A percentile compares a stretch with the other conserved stretches of the same genome.
These are phyloP conservation scores for Batrachochytrium dendrobatidis DNA, from an alignment of 371 early-diverging fungal genomes.

Conservation along the genomic window DNA sequence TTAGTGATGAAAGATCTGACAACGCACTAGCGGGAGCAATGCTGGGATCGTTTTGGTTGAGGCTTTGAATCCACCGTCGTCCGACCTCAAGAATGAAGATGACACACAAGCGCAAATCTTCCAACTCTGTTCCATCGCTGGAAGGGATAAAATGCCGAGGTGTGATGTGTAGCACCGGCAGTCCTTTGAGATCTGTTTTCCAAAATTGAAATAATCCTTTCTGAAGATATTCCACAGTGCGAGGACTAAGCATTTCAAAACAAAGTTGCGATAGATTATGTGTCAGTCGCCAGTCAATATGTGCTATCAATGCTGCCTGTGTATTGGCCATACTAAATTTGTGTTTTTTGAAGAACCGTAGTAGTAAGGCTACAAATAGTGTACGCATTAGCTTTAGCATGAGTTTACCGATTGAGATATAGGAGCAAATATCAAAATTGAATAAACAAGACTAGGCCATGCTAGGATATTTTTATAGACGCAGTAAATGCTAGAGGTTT, in stretches of 20 bases:
- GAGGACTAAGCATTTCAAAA: constrained; percentile 7
- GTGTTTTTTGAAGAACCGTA: constrained; percentile 25
- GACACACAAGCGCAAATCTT: constrained; percentile 23
- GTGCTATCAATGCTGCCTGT: constrained; percentile 10
- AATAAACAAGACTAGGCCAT: no score
- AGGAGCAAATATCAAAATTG: no score
- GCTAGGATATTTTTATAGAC: no score
- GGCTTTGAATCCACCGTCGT: constrained; percentile 18
- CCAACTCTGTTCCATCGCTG: constrained; percentile 11
- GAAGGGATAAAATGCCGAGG: constrained; percentile 15
- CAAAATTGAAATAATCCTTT: constrained; percentile 24
- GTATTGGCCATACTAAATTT: constrained; percentile 10
- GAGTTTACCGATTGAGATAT: background rate
- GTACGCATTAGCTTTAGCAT: no score
- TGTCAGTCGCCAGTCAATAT: constrained; percentile 30
- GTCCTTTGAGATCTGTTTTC: constrained; percentile 19
- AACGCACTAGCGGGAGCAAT: background rate
- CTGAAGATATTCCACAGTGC: constrained; percentile 7
- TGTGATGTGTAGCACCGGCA: constrained; percentile 24
- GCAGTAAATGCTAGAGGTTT: no score
- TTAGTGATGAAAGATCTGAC: background rate
- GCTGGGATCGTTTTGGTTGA: constrained; percentile 12
- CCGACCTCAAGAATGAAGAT: constrained; percentile 26
- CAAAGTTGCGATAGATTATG: constrained; percentile 13
- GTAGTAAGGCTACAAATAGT: constrained; percentile 17